These are phyloP conservation scores for Westerdykella sp. DNA, from an alignment of 2,329 filamentous ascomycete genomes.

Conservation along the genomic window DNA sequence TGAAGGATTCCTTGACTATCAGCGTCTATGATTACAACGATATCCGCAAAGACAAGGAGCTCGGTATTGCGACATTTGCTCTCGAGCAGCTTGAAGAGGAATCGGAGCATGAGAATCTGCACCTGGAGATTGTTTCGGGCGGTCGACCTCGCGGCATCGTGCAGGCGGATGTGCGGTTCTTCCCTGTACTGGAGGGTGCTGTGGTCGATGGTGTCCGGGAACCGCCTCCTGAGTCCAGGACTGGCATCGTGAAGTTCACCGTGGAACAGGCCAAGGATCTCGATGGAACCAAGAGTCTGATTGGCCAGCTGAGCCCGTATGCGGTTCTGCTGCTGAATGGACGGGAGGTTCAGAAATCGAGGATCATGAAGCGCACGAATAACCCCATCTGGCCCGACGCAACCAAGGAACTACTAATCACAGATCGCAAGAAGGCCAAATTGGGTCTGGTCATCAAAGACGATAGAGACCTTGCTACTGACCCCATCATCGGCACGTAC, in stretches of 20 bases:
- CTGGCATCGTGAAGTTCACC: constrained; percentile 88
- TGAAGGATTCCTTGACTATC: constrained; percentile 80
- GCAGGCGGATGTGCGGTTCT: constrained; percentile 82
- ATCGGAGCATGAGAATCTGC: constrained; percentile 73
- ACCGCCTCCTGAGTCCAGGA: constrained; percentile 81
- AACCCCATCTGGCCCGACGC: constrained; percentile 94
- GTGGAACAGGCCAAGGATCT: constrained; percentile 96
- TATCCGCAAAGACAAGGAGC: constrained; percentile 90
- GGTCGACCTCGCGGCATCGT: constrained; percentile 78
- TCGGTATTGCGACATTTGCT: constrained; percentile 78
- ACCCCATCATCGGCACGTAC: constrained; percentile 83
- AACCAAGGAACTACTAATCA: constrained; percentile 90
- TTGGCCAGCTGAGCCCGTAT: constrained; percentile 88
- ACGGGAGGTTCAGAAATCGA: constrained; percentile 81
- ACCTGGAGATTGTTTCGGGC: constrained; percentile 74
- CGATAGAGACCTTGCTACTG: constrained; percentile 75
- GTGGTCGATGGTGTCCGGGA: constrained; percentile 70
- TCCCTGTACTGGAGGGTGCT: constrained; percentile 74
- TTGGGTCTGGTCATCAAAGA: constrained; percentile 93
- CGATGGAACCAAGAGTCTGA: constrained; percentile 83
- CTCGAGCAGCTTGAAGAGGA: constrained; percentile 76
- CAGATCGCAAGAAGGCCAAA: constrained; percentile 83
- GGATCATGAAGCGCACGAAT: constrained; percentile 93
- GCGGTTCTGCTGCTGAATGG: constrained; percentile 83
- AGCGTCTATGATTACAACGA: constrained; percentile 91